Conservation (phyloP, 2,329 filamentous ascomycete genomes). For the Purpureocillium takamizusanense region DNA sequence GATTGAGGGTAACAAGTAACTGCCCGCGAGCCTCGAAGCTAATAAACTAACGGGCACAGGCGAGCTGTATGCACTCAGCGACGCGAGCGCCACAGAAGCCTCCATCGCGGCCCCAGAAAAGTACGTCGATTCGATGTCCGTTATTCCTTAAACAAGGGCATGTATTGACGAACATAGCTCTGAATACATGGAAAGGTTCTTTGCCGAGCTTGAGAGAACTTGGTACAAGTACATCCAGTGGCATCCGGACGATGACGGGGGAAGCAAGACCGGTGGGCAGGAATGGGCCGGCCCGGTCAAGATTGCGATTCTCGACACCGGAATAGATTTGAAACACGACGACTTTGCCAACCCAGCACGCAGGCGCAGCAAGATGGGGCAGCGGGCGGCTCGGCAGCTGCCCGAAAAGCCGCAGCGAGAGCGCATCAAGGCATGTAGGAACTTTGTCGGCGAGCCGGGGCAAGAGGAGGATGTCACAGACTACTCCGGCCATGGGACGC, state of each 20-base stretch:
- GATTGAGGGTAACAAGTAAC: background rate
- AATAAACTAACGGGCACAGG: background rate
- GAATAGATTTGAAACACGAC: conserved; percentile 6
- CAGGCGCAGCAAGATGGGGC: conserved; percentile 5
- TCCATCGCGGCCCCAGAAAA: background rate
- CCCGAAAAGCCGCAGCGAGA: conserved; percentile 5
- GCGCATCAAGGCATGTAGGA: conserved; percentile 7
- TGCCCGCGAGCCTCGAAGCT: background rate
- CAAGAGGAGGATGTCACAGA: conserved; percentile 6
- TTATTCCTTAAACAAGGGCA: no score
- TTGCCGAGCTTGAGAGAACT: conserved; percentile 4
- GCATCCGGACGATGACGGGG: conserved; percentile 5
- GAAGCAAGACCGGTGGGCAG: background rate
- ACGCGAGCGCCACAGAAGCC: background rate
- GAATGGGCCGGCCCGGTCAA: conserved; percentile 8
- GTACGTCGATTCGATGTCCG: no score
- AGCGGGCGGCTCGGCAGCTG: background rate
- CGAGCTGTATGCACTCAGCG: background rate
- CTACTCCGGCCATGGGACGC: conserved; percentile 6
- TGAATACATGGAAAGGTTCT: background rate
- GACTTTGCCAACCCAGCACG: conserved; percentile 5
- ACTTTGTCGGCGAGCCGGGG: conserved; percentile 3
- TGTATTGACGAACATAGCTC: background rate
- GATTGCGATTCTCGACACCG: conserved; percentile 9
- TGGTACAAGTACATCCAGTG: conserved; percentile 8